These are phyloP conservation scores for Globisporangium uncinulatum DNA, from an alignment of 352 stramenopile species.

Conservation along the genomic window DNA sequence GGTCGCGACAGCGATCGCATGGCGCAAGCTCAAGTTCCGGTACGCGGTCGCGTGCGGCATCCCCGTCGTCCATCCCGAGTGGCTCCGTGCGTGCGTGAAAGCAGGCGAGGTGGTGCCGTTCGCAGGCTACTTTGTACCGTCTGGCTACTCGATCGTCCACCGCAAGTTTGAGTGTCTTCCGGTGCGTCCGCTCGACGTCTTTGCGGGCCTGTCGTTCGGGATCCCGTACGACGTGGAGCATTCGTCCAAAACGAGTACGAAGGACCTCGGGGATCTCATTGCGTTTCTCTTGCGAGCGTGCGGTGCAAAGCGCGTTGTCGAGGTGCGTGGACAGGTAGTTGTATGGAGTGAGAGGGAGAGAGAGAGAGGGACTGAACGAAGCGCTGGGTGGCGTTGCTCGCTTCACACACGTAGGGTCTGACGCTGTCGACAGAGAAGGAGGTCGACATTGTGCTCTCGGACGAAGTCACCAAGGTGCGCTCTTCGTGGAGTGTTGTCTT, in stretches of 20 bases:
- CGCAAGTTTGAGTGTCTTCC: conserved; percentile 58
- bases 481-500: background rate
- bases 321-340: conserved; percentile 22
- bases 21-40: conserved; percentile 80
- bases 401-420: conserved; percentile 32
- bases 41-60: conserved; percentile 76
- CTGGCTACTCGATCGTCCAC: conserved; percentile 54
- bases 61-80: conserved; percentile 75
- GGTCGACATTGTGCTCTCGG: conserved; percentile 62
- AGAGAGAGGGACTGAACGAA: background rate
- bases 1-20: conserved; percentile 67
- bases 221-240: conserved; percentile 48
- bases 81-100: conserved; percentile 63
- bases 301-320: conserved; percentile 49
- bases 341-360: background rate
- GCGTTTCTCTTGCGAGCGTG: conserved; percentile 58
- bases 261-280: conserved; percentile 38
- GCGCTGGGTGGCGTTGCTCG: background rate
- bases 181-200: conserved; percentile 46
- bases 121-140: conserved; percentile 64
- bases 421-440: conserved; percentile 20
- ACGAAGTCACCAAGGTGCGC: conserved; percentile 64
- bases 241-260: conserved; percentile 24
- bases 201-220: conserved; percentile 50
- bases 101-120: conserved; percentile 45